Evolutionary conservation across 805 yeast genomes (phyloP), one percentile per base, ranked within the genome.

Genomic region (Hanseniaspora vineae): DNA sequence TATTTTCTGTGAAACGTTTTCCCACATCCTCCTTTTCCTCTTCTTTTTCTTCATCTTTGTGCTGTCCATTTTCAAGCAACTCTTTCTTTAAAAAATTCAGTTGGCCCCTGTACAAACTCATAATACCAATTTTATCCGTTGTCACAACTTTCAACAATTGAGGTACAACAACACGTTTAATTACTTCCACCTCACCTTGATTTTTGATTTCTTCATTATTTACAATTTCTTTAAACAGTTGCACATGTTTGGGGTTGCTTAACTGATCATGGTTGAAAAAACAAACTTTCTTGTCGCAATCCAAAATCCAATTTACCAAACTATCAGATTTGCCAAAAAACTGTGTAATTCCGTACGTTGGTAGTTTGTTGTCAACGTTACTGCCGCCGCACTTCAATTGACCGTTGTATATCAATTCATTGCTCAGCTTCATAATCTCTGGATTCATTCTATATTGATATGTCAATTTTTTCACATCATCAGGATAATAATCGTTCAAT

Each of bases 361-460:
- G 84, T 83, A 8, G 87, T 66, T 0, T 32, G 55, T 80, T 86
- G 11, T 70, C 65, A 0, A 87, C 84, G 12, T 89, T 89, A 13
- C 54, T 57, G 8, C 73, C 71, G 0, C 96, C 97, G 66, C 96
- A 87, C 52, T 76, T 78, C 47, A 92, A 70, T 49, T 80, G 66
- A 9, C 87, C 84, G 9, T 80, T 72, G 58, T 92, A 92, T 13
- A 90, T 78, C 50, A 92, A 71, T 18, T 73, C 75, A 59, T 90
- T 92, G 0, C 95, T 82, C 19, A 92, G 65, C 18, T 75, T 64
- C 94, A 88, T 86, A 43, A 92, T 82, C 49, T 90, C 97, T 33
- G 72, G 68, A 62, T 94, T 81, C 98, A 92, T 92, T 51, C 99
- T 70, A 61, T 92, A 92, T 62, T 92, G 98, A 52, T 78, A 74